These are phyloP conservation scores for Pleodorina starrii DNA, from an alignment of 139 green algal species.

Conservation along the genomic window DNA sequence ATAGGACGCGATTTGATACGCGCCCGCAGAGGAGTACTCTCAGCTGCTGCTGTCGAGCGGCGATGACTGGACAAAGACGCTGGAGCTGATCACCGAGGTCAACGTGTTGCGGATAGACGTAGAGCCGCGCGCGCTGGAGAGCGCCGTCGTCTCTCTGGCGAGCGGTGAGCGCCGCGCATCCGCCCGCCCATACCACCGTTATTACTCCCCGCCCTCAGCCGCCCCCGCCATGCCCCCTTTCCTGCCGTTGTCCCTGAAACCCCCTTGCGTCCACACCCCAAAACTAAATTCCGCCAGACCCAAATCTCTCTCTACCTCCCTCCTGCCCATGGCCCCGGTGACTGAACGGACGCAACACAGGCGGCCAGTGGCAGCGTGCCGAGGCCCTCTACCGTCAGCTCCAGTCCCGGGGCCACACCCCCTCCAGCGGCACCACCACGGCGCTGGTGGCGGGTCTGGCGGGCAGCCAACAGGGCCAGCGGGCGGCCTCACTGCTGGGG, in stretches of 20 bases:
- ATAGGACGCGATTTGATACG: too few relatives aligned
- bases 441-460: slow-evolving; percentile 29
- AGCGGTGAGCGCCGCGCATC: not conserved
- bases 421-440: not conserved
- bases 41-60: not conserved
- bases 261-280: too few relatives aligned
- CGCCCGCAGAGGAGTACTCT: slow-evolving; percentile 25
- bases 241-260: too few relatives aligned
- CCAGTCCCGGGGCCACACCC: not conserved
- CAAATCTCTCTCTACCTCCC: too few relatives aligned
- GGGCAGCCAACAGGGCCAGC: not conserved
- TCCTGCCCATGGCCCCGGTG: too few relatives aligned
- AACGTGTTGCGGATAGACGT: slow-evolving; percentile 22
- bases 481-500: not conserved
- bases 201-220: not conserved
- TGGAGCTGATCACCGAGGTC: slow-evolving; percentile 39
- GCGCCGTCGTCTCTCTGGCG: not conserved
- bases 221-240: too few relatives aligned
- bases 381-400: slow-evolving; percentile 23
- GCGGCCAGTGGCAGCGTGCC: slow-evolving; percentile 34
- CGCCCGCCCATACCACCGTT: not conserved
- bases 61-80: slow-evolving; percentile 30
- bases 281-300: too few relatives aligned
- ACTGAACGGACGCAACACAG: too few relatives aligned
- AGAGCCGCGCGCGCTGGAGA: not conserved